These are phyloP conservation scores for Neurospora sp. DNA, from an alignment of 495 filamentous ascomycete genomes.

Conservation along the genomic window DNA sequence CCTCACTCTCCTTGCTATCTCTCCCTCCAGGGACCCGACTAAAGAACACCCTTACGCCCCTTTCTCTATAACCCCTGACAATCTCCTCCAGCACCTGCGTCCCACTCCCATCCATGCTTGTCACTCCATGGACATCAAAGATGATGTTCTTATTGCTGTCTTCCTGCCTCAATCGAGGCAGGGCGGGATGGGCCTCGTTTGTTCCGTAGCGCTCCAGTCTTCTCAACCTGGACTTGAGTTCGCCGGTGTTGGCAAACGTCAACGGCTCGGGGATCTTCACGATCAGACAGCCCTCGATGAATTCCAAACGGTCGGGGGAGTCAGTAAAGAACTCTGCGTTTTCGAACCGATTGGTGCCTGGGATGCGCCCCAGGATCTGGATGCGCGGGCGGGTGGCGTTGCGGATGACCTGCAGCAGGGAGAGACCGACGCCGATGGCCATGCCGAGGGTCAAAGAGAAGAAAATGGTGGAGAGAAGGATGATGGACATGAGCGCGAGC, in stretches of 20 bases:
- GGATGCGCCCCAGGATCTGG: conserved; percentile 87
- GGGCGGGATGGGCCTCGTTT: conserved; percentile 69
- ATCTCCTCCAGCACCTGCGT: conserved; percentile 88
- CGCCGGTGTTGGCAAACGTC: conserved; percentile 94
- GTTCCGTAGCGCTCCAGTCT: conserved; percentile 85
- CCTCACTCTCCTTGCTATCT: conserved; percentile 34
- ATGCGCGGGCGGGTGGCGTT: conserved; percentile 88
- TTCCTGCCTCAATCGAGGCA: conserved; percentile 61
- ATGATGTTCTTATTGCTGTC: conserved; percentile 82
- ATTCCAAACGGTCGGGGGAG: conserved; percentile 64
- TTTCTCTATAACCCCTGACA: conserved; percentile 60
- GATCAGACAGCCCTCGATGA: conserved; percentile 84
- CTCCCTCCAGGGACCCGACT: conserved; percentile 52
- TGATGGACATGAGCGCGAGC: conserved; percentile 74
- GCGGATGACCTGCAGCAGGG: conserved; percentile 77
- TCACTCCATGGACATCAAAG: conserved; percentile 94
- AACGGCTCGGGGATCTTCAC: conserved; percentile 96
- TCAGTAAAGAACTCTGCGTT: conserved; percentile 76
- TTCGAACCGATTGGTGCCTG: conserved; percentile 73
- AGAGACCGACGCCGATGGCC: conserved; percentile 79
- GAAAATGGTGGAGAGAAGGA: conserved; percentile 88
- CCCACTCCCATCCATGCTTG: conserved; percentile 82
- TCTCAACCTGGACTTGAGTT: conserved; percentile 72
- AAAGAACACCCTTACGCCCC: conserved; percentile 79
- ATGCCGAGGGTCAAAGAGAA: conserved; percentile 80